phyloP scores from a whole-genome alignment of 2,329 filamentous ascomycete genomes.

The Bipolaris zeicola region DNA sequence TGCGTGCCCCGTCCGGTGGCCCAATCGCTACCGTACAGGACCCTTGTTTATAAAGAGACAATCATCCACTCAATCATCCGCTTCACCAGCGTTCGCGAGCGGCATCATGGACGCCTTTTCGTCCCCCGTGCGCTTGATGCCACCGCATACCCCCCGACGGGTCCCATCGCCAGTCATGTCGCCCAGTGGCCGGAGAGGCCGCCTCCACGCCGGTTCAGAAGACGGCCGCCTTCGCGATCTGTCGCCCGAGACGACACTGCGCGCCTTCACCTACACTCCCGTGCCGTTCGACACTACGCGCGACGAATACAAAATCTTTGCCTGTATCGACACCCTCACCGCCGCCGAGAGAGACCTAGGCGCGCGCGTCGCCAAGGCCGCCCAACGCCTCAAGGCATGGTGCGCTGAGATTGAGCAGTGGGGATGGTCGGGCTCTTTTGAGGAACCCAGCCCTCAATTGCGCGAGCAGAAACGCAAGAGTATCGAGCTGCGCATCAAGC shows the following conservation, averaged over 20 bases:
- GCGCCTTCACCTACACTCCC: slow-evolving; percentile 51
- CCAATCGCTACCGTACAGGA: slow-evolving; percentile 5
- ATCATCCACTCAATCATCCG: slow-evolving; percentile 23
- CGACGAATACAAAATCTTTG: slow-evolving; percentile 49
- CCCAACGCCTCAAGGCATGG: slow-evolving; percentile 75
- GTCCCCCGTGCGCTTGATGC: slow-evolving; percentile 39
- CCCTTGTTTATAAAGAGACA: slow-evolving; percentile 22
- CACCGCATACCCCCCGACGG: slow-evolving; percentile 40
- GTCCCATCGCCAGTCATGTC: slow-evolving; percentile 44
- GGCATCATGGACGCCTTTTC: slow-evolving; percentile 35
- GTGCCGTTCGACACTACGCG: slow-evolving; percentile 51
- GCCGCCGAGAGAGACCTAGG: slow-evolving; percentile 72
- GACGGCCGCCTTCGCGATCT: slow-evolving; percentile 44
- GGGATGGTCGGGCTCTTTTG: slow-evolving; percentile 62
- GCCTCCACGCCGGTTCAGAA: slow-evolving; percentile 34
- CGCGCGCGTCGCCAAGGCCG: slow-evolving; percentile 70
- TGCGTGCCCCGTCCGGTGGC: slow-evolving; percentile 15
- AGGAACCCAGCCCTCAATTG: slow-evolving; percentile 44
- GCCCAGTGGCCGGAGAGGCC: slow-evolving; percentile 35
- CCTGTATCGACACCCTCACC: slow-evolving; percentile 67
- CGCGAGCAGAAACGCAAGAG: slow-evolving; percentile 37
- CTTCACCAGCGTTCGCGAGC: slow-evolving; percentile 17
- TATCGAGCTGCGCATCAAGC: slow-evolving; percentile 39
- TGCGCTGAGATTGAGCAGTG: slow-evolving; percentile 71
- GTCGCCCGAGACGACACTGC: slow-evolving; percentile 51